A percentile compares a stretch with the other conserved stretches of the same genome.
Evolutionary conservation across 1,284 basidiomycete genomes (phyloP).

Genomic region (Moesziomyces parantarcticus): DNA sequence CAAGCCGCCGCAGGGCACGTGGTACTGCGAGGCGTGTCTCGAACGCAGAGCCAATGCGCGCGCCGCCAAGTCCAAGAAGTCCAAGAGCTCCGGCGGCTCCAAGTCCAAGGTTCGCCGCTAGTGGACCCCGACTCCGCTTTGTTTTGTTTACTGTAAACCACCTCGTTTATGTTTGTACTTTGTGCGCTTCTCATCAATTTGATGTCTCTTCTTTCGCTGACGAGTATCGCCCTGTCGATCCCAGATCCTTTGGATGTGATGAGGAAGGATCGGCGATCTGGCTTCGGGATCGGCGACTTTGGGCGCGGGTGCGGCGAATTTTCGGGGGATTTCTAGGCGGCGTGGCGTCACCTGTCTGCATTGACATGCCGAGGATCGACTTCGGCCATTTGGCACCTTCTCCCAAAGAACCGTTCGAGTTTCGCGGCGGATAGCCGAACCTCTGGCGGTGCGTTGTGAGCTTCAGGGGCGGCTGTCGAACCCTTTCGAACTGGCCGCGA

Average conservation of each 20-base stretch:
- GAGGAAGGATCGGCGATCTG: neutral
- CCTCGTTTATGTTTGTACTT: constrained; percentile 1
- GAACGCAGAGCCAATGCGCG: constrained; percentile 50
- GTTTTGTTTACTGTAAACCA: neutral
- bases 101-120: constrained; percentile 40
- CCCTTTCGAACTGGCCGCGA: no score
- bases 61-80: constrained; percentile 36
- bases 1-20: constrained; percentile 75
- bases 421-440: neutral
- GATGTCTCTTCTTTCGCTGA: neutral
- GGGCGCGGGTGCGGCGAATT: constrained; percentile 21
- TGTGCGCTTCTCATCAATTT: no score
- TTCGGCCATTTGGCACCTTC: no score
- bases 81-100: constrained; percentile 18
- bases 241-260: neutral
- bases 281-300: constrained; percentile 1
- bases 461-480: no score
- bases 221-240: no score
- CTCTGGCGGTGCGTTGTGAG: neutral
- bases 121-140: neutral
- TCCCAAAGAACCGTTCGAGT: no score
- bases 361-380: constrained; percentile 2
- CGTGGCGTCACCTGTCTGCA: constrained; percentile 16
- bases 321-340: constrained; percentile 23
- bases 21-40: constrained; percentile 75